Evolutionary conservation across 1,139 yeast genomes (phyloP), one percentile per base, ranked within the genome.

Genomic region (Debaryomyces fabryi): DNA sequence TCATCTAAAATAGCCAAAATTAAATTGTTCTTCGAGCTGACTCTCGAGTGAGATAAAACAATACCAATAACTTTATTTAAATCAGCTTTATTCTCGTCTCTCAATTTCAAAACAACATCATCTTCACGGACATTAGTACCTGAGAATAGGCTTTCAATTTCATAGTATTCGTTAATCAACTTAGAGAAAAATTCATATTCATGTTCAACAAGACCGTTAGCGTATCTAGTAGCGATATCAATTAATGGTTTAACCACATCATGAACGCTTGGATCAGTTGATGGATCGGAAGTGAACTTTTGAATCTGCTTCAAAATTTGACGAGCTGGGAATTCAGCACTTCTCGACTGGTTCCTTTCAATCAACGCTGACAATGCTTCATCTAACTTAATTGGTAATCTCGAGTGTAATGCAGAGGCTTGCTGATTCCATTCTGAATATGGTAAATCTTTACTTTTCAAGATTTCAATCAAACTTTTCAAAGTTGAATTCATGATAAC

Each of bases 311-410:
- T 84, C 58, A 82, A 66, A 40, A 86, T 69, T 68, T 86, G 95
- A 69, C 89, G 89, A 41, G 97, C 92, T 45, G 99, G 99, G 84
- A 93, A 93, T 54, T 90, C 95, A 43, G 88, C 89, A 54, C 76
- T 72, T 69, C 96, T 83, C 45, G 81, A 74, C 55, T 76, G 76
- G 35, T 87, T 74, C 67, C 89, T 83, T 46, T 86, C 89, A 54
- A 93, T 78, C 50, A 88, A 74, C 32, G 82, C 72, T 12, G 78
- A 68, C 59, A 93, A 77, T 41, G 83, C 76, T 48, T 83, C 80
- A 63, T 91, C 96, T 56, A 93, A 79, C 60, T 86, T 83, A 2
- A 78, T 63, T 42, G 97, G 96, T 61, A 93, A 74, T 74, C 99
- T 85, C 20, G 96, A 85, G 67, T 92, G 97, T 60, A 93, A 77